phyloP scores from a whole-genome alignment of 495 filamentous ascomycete species.

The Talaromyces ruber region DNA sequence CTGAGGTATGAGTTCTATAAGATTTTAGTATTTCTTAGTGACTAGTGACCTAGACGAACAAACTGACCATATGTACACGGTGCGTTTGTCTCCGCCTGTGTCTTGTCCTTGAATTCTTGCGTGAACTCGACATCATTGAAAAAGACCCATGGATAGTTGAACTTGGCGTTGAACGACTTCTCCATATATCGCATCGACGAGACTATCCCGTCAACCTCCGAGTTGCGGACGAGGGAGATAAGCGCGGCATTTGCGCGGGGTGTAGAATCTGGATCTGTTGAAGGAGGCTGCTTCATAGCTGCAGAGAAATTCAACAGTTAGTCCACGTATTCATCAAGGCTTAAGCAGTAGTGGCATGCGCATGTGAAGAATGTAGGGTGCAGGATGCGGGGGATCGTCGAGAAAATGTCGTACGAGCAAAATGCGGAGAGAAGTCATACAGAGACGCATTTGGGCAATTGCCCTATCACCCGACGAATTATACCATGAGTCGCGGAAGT shows the following conservation, averaged over 20 bases:
- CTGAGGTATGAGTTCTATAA: constrained; percentile 70
- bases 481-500: constrained; percentile 2
- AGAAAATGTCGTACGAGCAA: neutral
- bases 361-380: neutral
- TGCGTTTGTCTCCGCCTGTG: constrained; percentile 74
- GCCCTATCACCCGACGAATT: constrained; percentile 2
- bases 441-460: constrained; percentile 2
- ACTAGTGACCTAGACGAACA: neutral
- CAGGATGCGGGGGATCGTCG: neutral
- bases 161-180: constrained; percentile 93
- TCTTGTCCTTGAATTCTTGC: constrained; percentile 82
- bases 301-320: neutral
- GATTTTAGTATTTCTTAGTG: constrained; percentile 9
- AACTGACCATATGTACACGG: constrained; percentile 68
- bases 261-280: constrained; percentile 60
- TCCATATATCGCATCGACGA: constrained; percentile 86
- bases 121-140: constrained; percentile 97
- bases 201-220: constrained; percentile 75
- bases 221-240: constrained; percentile 83
- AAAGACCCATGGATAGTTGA: constrained; percentile 99
- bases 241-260: constrained; percentile 87
- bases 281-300: constrained; percentile 14
- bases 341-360: neutral
- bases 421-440: constrained; percentile 3
- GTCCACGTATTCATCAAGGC: neutral